Evolutionary conservation across 768 basidiomycete genomes (phyloP).

Genomic region (Boletus sp.): DNA sequence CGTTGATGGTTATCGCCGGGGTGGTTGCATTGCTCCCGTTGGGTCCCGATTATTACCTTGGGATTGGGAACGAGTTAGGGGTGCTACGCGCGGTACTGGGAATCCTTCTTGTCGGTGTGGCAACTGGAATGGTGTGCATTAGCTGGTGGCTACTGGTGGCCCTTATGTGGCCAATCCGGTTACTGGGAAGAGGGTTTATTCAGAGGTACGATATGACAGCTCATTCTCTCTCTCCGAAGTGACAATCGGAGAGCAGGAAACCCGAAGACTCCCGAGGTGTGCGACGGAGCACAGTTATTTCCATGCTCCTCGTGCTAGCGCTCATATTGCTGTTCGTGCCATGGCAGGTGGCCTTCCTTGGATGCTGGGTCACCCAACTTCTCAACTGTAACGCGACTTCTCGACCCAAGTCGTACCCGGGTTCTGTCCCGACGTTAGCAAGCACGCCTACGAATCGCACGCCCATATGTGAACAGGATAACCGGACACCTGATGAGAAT

Average conservation of each 20-base stretch:
- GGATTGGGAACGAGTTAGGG: conserved; percentile 52
- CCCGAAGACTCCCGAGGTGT: conserved; percentile 35
- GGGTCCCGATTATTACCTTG: conserved; percentile 53
- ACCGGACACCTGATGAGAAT: conserved; percentile 7
- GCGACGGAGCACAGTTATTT: conserved; percentile 49
- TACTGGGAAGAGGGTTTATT: conserved; percentile 9
- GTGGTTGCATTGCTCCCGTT: conserved; percentile 54
- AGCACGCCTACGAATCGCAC: conserved; percentile 26
- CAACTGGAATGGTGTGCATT: conserved; percentile 61
- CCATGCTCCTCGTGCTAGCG: conserved; percentile 56
- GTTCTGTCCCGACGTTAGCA: conserved; percentile 25
- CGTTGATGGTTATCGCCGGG: conserved; percentile 43
- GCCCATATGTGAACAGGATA: conserved; percentile 11
- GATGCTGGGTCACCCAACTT: conserved; percentile 78
- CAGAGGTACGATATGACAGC: conserved; percentile 11
- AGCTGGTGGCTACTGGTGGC: conserved; percentile 53
- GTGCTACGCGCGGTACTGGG: conserved; percentile 42
- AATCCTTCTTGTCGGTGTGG: conserved; percentile 52
- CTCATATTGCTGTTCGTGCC: conserved; percentile 79
- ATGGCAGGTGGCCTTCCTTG: conserved; percentile 88
- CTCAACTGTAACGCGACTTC: conserved; percentile 50
- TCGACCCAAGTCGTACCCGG: conserved; percentile 14
- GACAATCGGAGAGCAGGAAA: conserved; percentile 8
- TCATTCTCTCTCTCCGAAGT: not conserved
- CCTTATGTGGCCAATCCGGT: conserved; percentile 45